Percentiles rank a stretch among this genome's conserved stretches.
Evolutionary conservation across 225 moss, liverwort and hornwort species (phyloP).

Genomic region (Polytrichum formosum): DNA sequence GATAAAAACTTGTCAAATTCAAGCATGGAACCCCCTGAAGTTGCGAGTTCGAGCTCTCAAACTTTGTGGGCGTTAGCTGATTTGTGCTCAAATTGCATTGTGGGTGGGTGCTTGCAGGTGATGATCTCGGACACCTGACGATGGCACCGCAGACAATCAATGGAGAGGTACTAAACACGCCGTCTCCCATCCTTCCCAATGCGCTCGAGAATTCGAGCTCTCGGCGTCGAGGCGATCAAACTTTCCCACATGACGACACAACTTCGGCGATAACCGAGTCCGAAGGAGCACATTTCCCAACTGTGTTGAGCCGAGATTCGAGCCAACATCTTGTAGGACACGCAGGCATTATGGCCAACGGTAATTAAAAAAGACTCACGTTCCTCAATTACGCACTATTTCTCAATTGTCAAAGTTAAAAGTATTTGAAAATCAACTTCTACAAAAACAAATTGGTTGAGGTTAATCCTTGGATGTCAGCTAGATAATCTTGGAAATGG

Average conservation of each 20-base stretch:
- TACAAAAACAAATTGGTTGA: too few species aligned
- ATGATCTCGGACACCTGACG: neutral
- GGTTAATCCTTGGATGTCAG: too few species aligned
- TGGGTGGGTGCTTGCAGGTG: neutral
- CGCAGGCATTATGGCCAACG: conserved; percentile 12
- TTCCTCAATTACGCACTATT: too few species aligned
- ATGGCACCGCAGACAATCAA: conserved; percentile 14
- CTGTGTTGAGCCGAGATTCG: conserved; percentile 12
- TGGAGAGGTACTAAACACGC: conserved; percentile 5
- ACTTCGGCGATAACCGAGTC: neutral
- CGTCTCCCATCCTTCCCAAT: conserved; percentile 11
- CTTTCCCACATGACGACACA: neutral
- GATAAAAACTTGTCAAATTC: too few species aligned
- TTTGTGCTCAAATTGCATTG: too few species aligned
- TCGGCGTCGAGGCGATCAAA: conserved; percentile 1
- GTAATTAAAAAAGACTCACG: neutral
- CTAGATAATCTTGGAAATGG: too few species aligned
- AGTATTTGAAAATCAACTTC: too few species aligned
- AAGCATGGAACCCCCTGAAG: too few species aligned
- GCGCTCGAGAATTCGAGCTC: conserved; percentile 9
- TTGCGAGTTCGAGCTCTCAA: too few species aligned
- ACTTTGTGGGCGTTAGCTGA: too few species aligned
- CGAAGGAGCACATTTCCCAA: neutral
- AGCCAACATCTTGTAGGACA: conserved; percentile 15
- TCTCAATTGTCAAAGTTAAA: too few species aligned